Percentiles rank a stretch among this genome's conserved stretches.
These are phyloP conservation scores for Powellomyces hirtus DNA, from an alignment of 192 early-diverging fungal genomes.

Conservation along the genomic window DNA sequence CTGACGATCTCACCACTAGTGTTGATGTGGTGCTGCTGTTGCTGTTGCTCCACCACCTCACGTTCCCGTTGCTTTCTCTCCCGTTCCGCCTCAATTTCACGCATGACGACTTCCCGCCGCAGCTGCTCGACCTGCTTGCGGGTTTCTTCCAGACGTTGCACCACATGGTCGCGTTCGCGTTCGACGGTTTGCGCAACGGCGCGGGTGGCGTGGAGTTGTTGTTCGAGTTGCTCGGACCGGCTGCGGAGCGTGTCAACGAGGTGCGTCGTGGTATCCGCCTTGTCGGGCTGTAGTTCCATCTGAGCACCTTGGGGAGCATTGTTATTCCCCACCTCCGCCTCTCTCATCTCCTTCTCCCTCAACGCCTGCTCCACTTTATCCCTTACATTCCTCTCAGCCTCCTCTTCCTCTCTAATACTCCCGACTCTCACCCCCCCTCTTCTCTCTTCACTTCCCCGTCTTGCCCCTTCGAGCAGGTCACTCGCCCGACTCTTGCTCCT, in stretches of 20 bases:
- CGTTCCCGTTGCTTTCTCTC: constrained; percentile 24
- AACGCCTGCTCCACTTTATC: background rate
- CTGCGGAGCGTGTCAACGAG: background rate
- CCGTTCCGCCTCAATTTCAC: constrained; percentile 31
- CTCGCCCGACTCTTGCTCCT: background rate
- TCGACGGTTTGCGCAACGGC: background rate
- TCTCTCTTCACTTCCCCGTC: background rate
- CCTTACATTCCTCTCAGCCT: background rate
- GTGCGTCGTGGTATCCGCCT: too few relatives aligned
- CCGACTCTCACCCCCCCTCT: background rate
- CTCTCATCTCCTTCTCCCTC: too few relatives aligned
- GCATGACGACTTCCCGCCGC: constrained; percentile 13
- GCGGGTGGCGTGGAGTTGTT: background rate
- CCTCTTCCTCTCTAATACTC: background rate
- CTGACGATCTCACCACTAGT: background rate
- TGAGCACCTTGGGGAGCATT: too few relatives aligned
- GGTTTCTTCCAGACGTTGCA: background rate
- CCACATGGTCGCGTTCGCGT: background rate
- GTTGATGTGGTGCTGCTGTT: background rate
- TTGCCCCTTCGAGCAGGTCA: background rate
- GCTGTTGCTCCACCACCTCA: constrained; percentile 21
- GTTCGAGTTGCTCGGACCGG: background rate
- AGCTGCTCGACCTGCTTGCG: background rate
- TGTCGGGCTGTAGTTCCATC: too few relatives aligned
- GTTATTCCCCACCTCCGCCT: too few relatives aligned